Evolutionary conservation across 2,329 filamentous ascomycete species (phyloP).

Genomic region (Epichloe sp.): DNA sequence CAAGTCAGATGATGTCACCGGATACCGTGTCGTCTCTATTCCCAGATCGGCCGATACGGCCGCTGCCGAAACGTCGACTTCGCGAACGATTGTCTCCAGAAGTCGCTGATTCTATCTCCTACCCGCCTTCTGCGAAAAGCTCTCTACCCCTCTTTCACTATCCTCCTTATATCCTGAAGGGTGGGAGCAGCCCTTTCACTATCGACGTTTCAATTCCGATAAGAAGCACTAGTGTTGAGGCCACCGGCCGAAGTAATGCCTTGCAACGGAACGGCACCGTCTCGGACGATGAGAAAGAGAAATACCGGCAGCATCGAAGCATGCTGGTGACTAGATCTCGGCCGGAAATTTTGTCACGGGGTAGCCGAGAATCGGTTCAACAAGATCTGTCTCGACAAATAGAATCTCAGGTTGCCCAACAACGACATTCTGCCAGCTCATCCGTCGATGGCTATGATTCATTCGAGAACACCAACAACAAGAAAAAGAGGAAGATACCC

Average conservation of each 20-base stretch:
- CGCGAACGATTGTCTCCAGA: constrained; percentile 80
- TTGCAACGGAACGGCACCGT: constrained; percentile 13
- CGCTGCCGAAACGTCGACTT: constrained; percentile 76
- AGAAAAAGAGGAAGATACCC: constrained; percentile 97
- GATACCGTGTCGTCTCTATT: constrained; percentile 73
- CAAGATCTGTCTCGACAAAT: constrained; percentile 31
- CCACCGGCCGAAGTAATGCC: background rate
- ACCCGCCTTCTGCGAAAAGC: constrained; percentile 61
- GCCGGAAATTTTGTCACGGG: constrained; percentile 31
- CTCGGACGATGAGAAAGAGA: constrained; percentile 35
- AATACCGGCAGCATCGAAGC: constrained; percentile 32
- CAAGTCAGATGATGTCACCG: constrained; percentile 44
- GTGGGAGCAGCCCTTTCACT: constrained; percentile 21
- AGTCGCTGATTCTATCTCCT: constrained; percentile 68
- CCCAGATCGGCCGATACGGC: constrained; percentile 83
- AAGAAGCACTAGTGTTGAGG: background rate
- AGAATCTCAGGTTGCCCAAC: constrained; percentile 28
- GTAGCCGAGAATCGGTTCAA: constrained; percentile 29
- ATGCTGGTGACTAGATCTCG: constrained; percentile 32
- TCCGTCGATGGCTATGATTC: constrained; percentile 86
- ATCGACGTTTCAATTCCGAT: constrained; percentile 3
- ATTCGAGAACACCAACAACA: constrained; percentile 97
- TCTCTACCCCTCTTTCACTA: constrained; percentile 59
- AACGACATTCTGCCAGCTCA: constrained; percentile 54
- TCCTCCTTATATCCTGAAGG: constrained; percentile 40